These are phyloP conservation scores for Phanerodontia chrysosporium DNA, from an alignment of 768 basidiomycete genomes.

Conservation along the genomic window DNA sequence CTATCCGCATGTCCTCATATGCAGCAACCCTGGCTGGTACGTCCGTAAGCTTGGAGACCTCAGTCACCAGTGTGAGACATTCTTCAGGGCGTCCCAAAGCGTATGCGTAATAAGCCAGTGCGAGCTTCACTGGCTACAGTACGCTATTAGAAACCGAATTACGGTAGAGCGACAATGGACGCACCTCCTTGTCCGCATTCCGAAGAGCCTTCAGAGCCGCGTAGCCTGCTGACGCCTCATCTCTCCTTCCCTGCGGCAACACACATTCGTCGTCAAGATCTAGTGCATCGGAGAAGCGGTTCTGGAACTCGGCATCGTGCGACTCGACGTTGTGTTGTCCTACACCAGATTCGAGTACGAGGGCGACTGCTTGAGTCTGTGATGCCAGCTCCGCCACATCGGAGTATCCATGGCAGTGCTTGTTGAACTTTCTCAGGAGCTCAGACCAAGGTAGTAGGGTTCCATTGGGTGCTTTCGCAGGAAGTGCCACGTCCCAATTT, in stretches of 20 bases:
- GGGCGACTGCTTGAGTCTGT: slow-evolving; percentile 59
- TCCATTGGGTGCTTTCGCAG: slow-evolving; percentile 59
- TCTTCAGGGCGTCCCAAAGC: slow-evolving; percentile 63
- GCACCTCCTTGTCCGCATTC: slow-evolving; percentile 52
- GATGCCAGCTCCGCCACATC: slow-evolving; percentile 64
- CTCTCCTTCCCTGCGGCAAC: slow-evolving; percentile 48
- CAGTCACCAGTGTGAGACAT: slow-evolving; percentile 55
- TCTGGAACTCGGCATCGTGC: slow-evolving; percentile 30
- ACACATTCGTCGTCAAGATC: slow-evolving; percentile 55
- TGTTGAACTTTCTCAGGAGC: slow-evolving; percentile 81
- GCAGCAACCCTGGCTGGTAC: slow-evolving; percentile 50
- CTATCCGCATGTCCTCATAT: slow-evolving; percentile 39
- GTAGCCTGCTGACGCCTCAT: slow-evolving; percentile 56
- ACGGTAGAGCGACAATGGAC: slow-evolving; percentile 24
- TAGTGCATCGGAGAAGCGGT: slow-evolving; percentile 22
- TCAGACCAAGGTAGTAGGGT: slow-evolving; percentile 64
- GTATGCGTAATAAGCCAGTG: slow-evolving; percentile 77
- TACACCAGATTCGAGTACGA: slow-evolving; percentile 50
- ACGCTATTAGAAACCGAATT: slow-evolving; percentile 4
- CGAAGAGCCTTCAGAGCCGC: slow-evolving; percentile 48
- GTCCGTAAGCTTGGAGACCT: slow-evolving; percentile 52
- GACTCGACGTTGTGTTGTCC: slow-evolving; percentile 30
- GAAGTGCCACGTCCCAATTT: slow-evolving; percentile 58
- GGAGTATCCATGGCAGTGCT: slow-evolving; percentile 63
- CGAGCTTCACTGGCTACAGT: slow-evolving; percentile 58